Conservation (phyloP, 352 stramenopile species). For the Globisporangium iwayamae region DNA sequence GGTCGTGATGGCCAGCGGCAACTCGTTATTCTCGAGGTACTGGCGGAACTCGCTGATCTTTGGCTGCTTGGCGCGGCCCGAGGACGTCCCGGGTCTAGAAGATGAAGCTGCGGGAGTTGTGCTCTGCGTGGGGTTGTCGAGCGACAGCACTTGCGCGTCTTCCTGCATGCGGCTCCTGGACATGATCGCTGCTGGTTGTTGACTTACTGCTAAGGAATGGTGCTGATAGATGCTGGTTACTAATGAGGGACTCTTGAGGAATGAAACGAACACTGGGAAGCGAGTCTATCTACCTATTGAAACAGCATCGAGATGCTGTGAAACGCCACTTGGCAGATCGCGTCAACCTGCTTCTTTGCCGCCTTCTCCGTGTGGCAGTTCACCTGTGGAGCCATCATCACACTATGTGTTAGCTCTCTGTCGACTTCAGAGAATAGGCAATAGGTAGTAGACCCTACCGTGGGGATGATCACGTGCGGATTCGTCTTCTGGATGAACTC, state of each 20-base stretch:
- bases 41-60: slow-evolving; percentile 74
- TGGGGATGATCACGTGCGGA: slow-evolving; percentile 89
- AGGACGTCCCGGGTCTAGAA: slow-evolving; percentile 7
- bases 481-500: slow-evolving; percentile 89
- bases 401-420: not conserved
- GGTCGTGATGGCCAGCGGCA: slow-evolving; percentile 56
- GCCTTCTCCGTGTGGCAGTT: slow-evolving; percentile 65
- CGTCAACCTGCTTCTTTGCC: slow-evolving; percentile 67
- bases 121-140: slow-evolving; percentile 25
- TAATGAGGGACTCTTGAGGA: not conserved
- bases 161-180: slow-evolving; percentile 11
- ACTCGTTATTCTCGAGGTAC: slow-evolving; percentile 62
- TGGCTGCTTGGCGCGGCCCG: slow-evolving; percentile 35
- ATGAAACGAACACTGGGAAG: not conserved
- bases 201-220: not conserved
- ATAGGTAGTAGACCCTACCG: slow-evolving; percentile 39
- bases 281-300: slow-evolving; percentile 9
- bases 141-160: slow-evolving; percentile 42
- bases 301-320: slow-evolving; percentile 60
- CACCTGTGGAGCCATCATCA: slow-evolving; percentile 29
- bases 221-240: not conserved
- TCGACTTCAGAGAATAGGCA: not conserved
- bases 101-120: not conserved
- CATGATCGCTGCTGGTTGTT: slow-evolving; percentile 5
- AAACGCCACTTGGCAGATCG: slow-evolving; percentile 61